Base-by-base conservation (phyloP, 1,139 yeast species). In the Suhomyces anneliseae region DNA sequence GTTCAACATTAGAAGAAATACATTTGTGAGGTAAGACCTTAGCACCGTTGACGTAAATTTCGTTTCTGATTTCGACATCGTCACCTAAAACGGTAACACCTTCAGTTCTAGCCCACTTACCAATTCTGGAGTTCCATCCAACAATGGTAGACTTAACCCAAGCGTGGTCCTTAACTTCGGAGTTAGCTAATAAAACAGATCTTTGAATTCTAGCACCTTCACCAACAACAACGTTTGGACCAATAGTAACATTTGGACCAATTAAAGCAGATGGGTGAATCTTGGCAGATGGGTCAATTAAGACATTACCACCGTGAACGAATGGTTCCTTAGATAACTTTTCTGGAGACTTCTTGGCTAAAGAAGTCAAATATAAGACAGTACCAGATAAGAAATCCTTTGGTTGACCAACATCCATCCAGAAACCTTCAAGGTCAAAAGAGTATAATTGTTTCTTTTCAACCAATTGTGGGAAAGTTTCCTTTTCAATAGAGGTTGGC, bases 321-420 rank as follows among this genome's bases (percentile, higher is more conserved):
- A 72, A 87, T 49, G 81, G 78, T 69, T 82, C 90, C 49, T 74
- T 69, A 58, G 83, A 79, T 64, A 95, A 83, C 61, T 76, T 70
- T 62, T 81, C 82, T 56, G 97, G 89, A 60, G 75, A 67, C 75
- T 86, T 89, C 81, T 87, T 87, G 61, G 95, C 72, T 66, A 90
- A 77, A 49, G 98, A 86, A 66, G 88, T 82, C 71, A 95, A 81
- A 82, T 92, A 95, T 58, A 93, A 81, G 61, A 90, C 85, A 65
- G 98, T 90, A 71, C 99, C 99, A 52, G 97, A 85, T 62, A 95
- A 79, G 85, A 90, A 95, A 76, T 95, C 99, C 83, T 93, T 93
- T 81, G 99, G 99, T 80, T 95, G 99, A 72, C 99, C 99, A 61
- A 95, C 97, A 72, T 95, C 99, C 99, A 95, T 95, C 99, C 99